Conservation (phyloP, 768 basidiomycete species). For the Leccinum longicurvipes region DNA sequence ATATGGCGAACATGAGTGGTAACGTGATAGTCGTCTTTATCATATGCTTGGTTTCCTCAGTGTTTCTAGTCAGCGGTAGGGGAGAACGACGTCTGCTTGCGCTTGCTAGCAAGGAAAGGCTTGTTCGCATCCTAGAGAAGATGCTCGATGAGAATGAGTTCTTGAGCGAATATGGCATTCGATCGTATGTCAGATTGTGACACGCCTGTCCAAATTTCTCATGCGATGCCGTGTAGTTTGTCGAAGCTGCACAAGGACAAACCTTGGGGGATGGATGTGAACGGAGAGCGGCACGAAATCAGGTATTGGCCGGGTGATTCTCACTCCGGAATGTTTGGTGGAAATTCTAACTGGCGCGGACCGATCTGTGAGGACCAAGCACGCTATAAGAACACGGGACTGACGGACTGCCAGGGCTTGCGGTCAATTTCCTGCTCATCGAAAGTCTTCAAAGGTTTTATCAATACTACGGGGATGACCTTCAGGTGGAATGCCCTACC, state of each 20-base stretch:
- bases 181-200: constrained; percentile 65
- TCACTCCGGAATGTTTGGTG: constrained; percentile 95
- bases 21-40: constrained; percentile 5
- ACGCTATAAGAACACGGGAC: background rate
- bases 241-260: constrained; percentile 88
- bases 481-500: constrained; percentile 95
- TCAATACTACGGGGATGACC: constrained; percentile 92
- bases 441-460: constrained; percentile 97
- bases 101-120: constrained; percentile 85
- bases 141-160: constrained; percentile 99
- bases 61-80: constrained; percentile 51
- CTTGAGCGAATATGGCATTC: constrained; percentile 89
- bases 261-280: constrained; percentile 94
- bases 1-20: constrained; percentile 97
- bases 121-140: constrained; percentile 85
- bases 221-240: constrained; percentile 46
- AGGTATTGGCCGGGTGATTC: constrained; percentile 99
- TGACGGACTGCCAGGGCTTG: constrained; percentile 58
- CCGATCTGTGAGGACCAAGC: constrained; percentile 60
- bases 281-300: constrained; percentile 89
- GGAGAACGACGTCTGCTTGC: constrained; percentile 88
- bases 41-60: background rate
- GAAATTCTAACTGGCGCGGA: constrained; percentile 98
- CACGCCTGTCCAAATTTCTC: background rate
- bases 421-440: constrained; percentile 93